A percentile compares a stretch with the other conserved stretches of the same genome.
phyloP scores from a whole-genome alignment of 2,329 filamentous ascomycete species.

The Phoma sp. region DNA sequence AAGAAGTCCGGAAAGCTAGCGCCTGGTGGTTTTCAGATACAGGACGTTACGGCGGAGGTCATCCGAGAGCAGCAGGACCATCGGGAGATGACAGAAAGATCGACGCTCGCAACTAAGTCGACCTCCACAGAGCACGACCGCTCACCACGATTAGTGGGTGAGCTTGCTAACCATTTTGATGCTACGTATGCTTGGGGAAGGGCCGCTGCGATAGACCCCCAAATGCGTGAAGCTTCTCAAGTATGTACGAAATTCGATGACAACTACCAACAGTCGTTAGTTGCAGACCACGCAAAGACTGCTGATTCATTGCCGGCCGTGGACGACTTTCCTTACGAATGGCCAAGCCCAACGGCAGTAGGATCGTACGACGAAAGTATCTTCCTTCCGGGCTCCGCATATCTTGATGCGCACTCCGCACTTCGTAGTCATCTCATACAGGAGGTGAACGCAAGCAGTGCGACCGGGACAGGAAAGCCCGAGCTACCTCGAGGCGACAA shows the following conservation, averaged over 20 bases:
- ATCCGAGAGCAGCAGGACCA: neutral
- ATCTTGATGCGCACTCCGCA: slow-evolving; percentile 25
- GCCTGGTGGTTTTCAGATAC: neutral
- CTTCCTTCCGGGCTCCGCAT: slow-evolving; percentile 24
- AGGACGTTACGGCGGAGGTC: neutral
- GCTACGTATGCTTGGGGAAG: neutral
- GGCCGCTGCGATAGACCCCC: neutral
- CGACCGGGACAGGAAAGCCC: slow-evolving; percentile 15
- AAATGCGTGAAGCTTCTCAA: neutral
- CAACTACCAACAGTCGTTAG: neutral
- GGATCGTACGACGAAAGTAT: slow-evolving; percentile 17
- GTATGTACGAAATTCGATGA: neutral
- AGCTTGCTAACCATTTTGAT: neutral
- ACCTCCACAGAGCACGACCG: neutral
- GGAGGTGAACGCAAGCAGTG: slow-evolving; percentile 16
- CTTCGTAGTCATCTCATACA: slow-evolving; percentile 26
- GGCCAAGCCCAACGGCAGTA: neutral
- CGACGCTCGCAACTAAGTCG: neutral
- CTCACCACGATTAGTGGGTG: neutral
- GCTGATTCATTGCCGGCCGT: neutral
- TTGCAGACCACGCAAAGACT: too few species aligned
- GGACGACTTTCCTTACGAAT: neutral
- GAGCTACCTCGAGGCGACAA: neutral
- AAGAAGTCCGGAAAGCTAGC: neutral
- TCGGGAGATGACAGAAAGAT: neutral